phyloP scores from a whole-genome alignment of 2,329 filamentous ascomycete species.

The Calycina herbarum region DNA sequence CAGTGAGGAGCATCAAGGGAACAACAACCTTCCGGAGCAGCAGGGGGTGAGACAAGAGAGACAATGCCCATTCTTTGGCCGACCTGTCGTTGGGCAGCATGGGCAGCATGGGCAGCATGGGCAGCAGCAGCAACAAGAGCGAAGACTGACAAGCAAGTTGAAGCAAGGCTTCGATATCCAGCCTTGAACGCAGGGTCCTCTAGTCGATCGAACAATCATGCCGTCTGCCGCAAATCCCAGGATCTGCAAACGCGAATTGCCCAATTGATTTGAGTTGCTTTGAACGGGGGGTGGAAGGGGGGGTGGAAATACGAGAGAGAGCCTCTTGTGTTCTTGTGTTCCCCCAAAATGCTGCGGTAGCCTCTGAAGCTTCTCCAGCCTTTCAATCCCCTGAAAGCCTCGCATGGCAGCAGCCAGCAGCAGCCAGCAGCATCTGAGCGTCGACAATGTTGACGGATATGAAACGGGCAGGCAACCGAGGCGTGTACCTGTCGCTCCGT shows the following conservation, averaged over 20 bases:
- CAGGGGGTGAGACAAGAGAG: constrained; percentile 8
- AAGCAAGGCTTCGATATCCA: not conserved
- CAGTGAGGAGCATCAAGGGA: constrained; percentile 6
- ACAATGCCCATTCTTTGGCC: constrained; percentile 14
- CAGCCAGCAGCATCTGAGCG: constrained; percentile 1
- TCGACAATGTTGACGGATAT: not conserved
- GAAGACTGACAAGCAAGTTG: no score
- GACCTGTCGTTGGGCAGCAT: constrained; percentile 27
- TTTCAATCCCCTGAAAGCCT: not conserved
- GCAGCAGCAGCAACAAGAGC: not conserved
- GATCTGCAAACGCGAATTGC: constrained; percentile 36
- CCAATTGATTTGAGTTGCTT: constrained; percentile 24
- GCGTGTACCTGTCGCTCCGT: no score
- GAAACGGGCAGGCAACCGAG: not conserved
- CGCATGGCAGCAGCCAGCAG: constrained; percentile 4
- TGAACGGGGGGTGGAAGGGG: not conserved
- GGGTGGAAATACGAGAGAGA: constrained; percentile 3
- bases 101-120: not conserved
- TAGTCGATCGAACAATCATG: constrained; percentile 22
- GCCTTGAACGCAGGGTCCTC: constrained; percentile 24
- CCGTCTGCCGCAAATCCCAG: constrained; percentile 21
- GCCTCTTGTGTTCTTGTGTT: constrained; percentile 6
- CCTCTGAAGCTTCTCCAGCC: not conserved
- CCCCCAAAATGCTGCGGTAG: not conserved
- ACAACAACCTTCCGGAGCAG: not conserved